Percentiles rank a stretch among this genome's conserved stretches.
Evolutionary conservation across 306 rosid genomes (phyloP).

Genomic region (Quercus mongolica): DNA sequence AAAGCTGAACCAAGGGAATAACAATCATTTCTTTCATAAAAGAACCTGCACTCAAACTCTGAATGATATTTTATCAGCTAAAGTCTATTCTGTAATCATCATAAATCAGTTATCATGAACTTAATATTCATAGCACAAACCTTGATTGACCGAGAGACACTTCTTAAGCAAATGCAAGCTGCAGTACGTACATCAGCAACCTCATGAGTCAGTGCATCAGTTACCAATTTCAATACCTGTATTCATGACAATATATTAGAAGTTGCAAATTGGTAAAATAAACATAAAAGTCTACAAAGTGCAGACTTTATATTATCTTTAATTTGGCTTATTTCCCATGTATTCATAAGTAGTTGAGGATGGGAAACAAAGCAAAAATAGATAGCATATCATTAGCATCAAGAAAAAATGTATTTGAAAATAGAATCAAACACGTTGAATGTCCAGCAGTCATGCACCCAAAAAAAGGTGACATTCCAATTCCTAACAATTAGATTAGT

Average conservation of each 20-base stretch:
- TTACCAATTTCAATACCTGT: slow-evolving; percentile 58
- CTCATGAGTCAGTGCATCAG: slow-evolving; percentile 65
- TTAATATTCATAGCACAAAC: slow-evolving; percentile 37
- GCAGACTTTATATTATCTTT: slow-evolving; percentile 10
- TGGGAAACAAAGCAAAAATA: not conserved
- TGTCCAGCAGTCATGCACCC: too few relatives aligned
- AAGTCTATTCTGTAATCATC: not conserved
- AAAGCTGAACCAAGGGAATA: slow-evolving; percentile 75
- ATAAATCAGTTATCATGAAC: slow-evolving; percentile 17
- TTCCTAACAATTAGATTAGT: not conserved
- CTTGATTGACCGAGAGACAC: slow-evolving; percentile 88
- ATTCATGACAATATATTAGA: slow-evolving; percentile 17
- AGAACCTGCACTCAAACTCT: slow-evolving; percentile 89
- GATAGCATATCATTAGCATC: not conserved
- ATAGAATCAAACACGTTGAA: too few relatives aligned
- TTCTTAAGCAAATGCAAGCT: slow-evolving; percentile 92
- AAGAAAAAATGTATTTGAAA: not conserved
- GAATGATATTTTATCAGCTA: slow-evolving; percentile 49
- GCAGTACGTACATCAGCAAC: slow-evolving; percentile 65
- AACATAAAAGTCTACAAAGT: not conserved
- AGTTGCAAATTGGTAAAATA: slow-evolving; percentile 10
- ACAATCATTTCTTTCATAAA: slow-evolving; percentile 79
- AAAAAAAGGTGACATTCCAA: not conserved
- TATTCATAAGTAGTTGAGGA: not conserved
- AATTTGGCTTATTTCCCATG: not conserved